Evolutionary conservation across 768 basidiomycete genomes (phyloP), one percentile per base, ranked within the genome.

Genomic region (Suillus plorans): DNA sequence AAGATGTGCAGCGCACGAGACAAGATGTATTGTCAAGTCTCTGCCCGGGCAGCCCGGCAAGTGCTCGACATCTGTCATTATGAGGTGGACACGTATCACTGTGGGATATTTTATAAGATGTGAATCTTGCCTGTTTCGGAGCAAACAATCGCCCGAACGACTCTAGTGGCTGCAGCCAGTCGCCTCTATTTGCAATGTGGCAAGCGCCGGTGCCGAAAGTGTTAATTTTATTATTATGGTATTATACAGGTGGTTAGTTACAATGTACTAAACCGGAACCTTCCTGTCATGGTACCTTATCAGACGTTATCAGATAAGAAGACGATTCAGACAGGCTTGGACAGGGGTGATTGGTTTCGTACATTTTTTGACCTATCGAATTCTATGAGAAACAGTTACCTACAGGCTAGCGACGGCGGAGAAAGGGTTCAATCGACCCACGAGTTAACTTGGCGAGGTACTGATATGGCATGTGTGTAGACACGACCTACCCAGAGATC

Each of bases 1-100:
- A 93, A 86, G 4, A 82, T 81, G n/a, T 86, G 85, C 3, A 85
- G 73, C 14, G 77, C 81, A 13, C 90, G 85, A 7, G 91, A 85
- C 0, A 90, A 89, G 3, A 91, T 91, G 64, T 92, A 93, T 25
- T 41, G 31, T 31, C 31, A 31, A 31, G 31, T 31, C 86, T 89
- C 41, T 79, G 80, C 0, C 73, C 69, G 2, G 87, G 87, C 31
- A 31, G 31, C 31, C 31, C 31, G 31, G 31, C 31, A 67, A 92
- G 69, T 86, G 85, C 68, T 90, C 82, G 69, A 28, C 14, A 28
- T 50, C 13, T 50, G 47, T 13, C 25, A 28, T 50, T 28, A 28
- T 49, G 6, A 22, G 25, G 22, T 25, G 22, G 22, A 25, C 13
- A 49, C 25, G 28, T 52, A 28, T 31, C 25, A 22, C 8, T 28